phyloP scores from a whole-genome alignment of 2,329 filamentous ascomycete genomes.

The Aaosphaeria arxii region DNA sequence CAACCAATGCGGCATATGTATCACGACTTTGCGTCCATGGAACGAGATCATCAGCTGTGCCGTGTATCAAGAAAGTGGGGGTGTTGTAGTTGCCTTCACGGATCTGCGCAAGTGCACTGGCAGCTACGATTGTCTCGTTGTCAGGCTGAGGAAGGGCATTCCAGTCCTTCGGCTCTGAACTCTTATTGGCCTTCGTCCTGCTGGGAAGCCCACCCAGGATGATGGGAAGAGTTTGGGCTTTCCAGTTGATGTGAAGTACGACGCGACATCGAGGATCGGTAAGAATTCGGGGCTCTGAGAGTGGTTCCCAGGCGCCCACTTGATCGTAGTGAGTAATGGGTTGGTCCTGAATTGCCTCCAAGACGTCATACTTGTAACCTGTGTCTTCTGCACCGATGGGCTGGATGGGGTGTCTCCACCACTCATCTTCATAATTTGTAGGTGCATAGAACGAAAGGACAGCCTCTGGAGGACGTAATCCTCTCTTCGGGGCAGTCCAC shows the following conservation, averaged over 20 bases:
- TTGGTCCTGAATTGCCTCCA: slow-evolving; percentile 20
- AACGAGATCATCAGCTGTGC: slow-evolving; percentile 4
- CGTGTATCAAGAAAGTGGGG: slow-evolving; percentile 9
- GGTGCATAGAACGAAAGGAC: slow-evolving; percentile 49
- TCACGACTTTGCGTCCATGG: slow-evolving; percentile 2
- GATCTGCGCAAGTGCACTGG: slow-evolving; percentile 5
- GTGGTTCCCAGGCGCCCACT: slow-evolving; percentile 15
- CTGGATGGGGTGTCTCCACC: slow-evolving; percentile 4
- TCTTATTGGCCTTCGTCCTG: background rate
- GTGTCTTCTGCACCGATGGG: slow-evolving; percentile 13
- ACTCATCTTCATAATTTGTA: slow-evolving; percentile 35
- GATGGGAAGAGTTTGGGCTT: slow-evolving; percentile 36
- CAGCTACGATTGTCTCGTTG: background rate
- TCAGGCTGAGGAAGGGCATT: background rate
- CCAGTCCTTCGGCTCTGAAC: background rate
- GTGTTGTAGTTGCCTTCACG: slow-evolving; percentile 1
- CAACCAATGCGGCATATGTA: background rate
- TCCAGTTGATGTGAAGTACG: slow-evolving; percentile 44
- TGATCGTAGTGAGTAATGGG: slow-evolving; percentile 12
- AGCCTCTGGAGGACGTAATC: slow-evolving; percentile 39
- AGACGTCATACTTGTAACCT: slow-evolving; percentile 19
- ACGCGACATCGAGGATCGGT: slow-evolving; percentile 38
- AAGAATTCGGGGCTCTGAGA: slow-evolving; percentile 28
- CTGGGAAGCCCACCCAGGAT: slow-evolving; percentile 26
- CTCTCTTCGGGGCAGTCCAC: slow-evolving; percentile 32